A percentile compares a stretch with the other conserved stretches of the same genome.
Evolutionary conservation across 2,329 filamentous ascomycete species (phyloP).

Genomic region (Endoconidiophora polonica): DNA sequence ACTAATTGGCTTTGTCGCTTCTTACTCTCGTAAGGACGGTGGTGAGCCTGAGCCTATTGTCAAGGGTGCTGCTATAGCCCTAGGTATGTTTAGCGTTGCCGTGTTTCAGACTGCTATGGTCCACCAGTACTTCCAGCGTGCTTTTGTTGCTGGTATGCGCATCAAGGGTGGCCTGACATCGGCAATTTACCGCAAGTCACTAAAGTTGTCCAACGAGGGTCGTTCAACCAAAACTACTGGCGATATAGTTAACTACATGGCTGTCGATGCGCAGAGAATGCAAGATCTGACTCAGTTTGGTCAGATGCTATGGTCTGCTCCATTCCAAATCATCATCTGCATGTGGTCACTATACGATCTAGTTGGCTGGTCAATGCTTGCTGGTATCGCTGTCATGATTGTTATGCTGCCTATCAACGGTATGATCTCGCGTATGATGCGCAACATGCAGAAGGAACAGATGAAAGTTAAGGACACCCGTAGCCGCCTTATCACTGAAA

Average conservation of each 20-base stretch:
- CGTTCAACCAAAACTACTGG: conserved; percentile 78
- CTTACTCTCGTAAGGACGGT: conserved; percentile 32
- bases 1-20: conserved; percentile 70
- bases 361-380: conserved; percentile 90
- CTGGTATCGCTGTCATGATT: conserved; percentile 87
- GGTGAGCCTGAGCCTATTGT: conserved; percentile 57
- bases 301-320: conserved; percentile 90
- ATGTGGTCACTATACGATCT: conserved; percentile 92
- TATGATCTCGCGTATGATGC: conserved; percentile 81
- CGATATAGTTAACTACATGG: conserved; percentile 99
- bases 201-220: conserved; percentile 85
- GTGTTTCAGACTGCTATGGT: conserved; percentile 75
- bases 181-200: conserved; percentile 81
- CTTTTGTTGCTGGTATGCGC: conserved; percentile 92
- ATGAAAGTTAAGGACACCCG: conserved; percentile 99
- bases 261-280: conserved; percentile 87
- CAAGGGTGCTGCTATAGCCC: conserved; percentile 69
- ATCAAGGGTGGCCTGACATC: conserved; percentile 84
- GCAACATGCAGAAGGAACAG: conserved; percentile 81
- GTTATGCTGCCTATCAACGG: conserved; percentile 96
- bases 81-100: conserved; percentile 84
- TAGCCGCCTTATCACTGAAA: conserved; percentile 88
- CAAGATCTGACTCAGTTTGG: conserved; percentile 92
- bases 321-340: conserved; percentile 89
- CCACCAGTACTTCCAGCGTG: conserved; percentile 88